phyloP scores from a whole-genome alignment of 768 basidiomycete genomes.

The Mycena sanguinolenta region DNA sequence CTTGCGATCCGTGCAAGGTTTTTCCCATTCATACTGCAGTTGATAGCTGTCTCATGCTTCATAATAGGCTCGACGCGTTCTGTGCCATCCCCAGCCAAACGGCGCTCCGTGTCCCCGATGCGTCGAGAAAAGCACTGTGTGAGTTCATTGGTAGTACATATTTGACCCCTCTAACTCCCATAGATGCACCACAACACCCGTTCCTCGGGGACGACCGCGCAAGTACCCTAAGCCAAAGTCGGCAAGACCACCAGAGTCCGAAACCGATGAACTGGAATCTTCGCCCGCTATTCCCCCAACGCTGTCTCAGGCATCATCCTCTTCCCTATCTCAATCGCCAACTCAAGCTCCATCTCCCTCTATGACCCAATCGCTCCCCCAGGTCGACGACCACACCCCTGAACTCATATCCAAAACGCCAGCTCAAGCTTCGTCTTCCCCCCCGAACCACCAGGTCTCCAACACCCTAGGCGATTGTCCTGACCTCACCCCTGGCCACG shows the following conservation, averaged over 20 bases:
- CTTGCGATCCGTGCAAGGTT: no score
- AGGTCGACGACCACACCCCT: neutral
- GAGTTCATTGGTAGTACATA: neutral
- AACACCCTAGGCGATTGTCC: no score
- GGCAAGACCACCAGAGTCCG: no score
- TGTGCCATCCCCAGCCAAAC: no score
- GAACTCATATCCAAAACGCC: neutral
- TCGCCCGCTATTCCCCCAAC: no score
- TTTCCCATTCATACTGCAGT: no score
- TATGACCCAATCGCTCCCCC: neutral
- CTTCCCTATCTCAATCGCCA: no score
- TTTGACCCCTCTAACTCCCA: neutral
- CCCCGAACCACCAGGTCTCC: no score
- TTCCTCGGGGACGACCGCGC: neutral
- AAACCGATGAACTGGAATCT: no score
- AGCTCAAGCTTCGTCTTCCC: neutral
- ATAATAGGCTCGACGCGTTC: slow-evolving; percentile 9
- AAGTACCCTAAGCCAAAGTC: no score
- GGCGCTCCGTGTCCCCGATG: slow-evolving; percentile 14
- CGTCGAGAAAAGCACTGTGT: neutral
- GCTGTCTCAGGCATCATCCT: no score
- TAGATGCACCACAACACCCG: neutral
- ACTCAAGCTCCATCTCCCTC: neutral
- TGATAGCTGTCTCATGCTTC: neutral
- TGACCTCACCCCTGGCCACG: slow-evolving; percentile 23